These are phyloP conservation scores for Hsuehochloa calcarea DNA, from an alignment of 176 grass and related monocot genomes.

Conservation along the genomic window DNA sequence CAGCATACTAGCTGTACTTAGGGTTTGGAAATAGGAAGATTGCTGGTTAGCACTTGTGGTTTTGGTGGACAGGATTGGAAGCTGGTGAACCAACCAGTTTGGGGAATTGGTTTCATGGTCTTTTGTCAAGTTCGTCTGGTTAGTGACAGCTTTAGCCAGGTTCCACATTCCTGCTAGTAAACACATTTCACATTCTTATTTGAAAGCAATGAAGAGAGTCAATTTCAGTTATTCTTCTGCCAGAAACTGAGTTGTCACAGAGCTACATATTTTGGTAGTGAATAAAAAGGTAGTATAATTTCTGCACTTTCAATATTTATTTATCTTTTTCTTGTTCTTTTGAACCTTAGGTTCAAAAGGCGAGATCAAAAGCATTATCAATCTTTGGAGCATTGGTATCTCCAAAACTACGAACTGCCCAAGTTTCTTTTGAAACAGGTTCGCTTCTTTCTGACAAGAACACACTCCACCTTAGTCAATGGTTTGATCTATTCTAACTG, in stretches of 20 bases:
- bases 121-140: neutral
- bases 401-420: slow-evolving; percentile 71
- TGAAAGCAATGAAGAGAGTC: neutral
- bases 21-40: neutral
- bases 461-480: neutral
- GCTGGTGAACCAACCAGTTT: neutral
- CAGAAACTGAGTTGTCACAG: neutral
- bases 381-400: slow-evolving; percentile 75
- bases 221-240: neutral
- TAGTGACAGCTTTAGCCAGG: neutral
- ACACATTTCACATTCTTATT: neutral
- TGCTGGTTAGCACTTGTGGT: neutral
- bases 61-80: neutral
- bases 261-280: neutral
- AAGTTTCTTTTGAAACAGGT: slow-evolving; percentile 95
- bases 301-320: neutral
- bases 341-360: slow-evolving; percentile 53
- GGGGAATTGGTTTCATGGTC: neutral
- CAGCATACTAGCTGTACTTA: neutral
- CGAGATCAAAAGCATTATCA: slow-evolving; percentile 77
- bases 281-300: slow-evolving; percentile 1
- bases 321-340: neutral
- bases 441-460: slow-evolving; percentile 2
- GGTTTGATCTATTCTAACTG: slow-evolving; percentile 25
- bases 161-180: neutral